These are phyloP conservation scores for Hibiscus mutabilis DNA, from an alignment of 345 rosid species.

Conservation along the genomic window DNA sequence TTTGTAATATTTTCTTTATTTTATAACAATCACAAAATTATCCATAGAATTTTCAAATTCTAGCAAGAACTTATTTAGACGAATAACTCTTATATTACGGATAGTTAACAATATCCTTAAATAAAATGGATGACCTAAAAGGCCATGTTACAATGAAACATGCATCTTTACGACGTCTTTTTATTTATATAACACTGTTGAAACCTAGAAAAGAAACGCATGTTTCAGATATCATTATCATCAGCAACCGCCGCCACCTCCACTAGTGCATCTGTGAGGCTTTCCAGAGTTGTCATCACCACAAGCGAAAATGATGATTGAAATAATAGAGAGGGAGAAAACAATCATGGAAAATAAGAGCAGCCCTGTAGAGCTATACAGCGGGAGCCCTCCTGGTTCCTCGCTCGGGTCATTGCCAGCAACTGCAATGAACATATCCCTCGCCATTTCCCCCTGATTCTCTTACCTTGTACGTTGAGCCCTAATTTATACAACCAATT, in stretches of 20 bases:
- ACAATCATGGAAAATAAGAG: constrained; percentile 6
- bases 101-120: no score
- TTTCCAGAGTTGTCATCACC: not conserved
- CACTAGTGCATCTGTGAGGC: not conserved
- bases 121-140: no score
- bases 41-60: no score
- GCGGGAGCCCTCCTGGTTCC: not conserved
- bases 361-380: constrained; percentile 5
- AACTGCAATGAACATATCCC: not conserved
- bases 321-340: constrained; percentile 12
- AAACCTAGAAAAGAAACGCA: not conserved
- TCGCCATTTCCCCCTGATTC: not conserved
- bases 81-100: no score
- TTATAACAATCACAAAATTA: no score
- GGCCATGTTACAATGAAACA: not conserved
- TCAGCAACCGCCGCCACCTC: not conserved
- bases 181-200: no score
- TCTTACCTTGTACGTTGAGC: not conserved
- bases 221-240: not conserved
- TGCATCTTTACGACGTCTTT: not conserved
- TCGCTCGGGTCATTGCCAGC: not conserved
- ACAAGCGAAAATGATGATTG: constrained; percentile 20
- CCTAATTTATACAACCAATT: not conserved
- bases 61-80: no score
- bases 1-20: no score